A percentile compares a stretch with the other conserved stretches of the same genome.
Conservation (phyloP, 23 red algal genomes). For the Gracilaria domingensis region DNA sequence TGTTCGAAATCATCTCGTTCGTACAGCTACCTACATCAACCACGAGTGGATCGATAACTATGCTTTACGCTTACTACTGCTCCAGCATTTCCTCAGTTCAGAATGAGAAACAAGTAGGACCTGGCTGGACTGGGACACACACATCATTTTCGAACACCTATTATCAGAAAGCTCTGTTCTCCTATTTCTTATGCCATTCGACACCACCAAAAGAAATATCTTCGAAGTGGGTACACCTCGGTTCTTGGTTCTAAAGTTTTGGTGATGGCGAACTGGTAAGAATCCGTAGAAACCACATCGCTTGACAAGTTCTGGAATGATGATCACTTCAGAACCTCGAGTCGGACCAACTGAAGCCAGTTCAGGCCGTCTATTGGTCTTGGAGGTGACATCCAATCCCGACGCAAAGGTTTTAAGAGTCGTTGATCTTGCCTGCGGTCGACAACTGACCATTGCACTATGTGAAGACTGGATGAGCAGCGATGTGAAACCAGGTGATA, state of each 20-base stretch:
- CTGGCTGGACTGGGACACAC: neutral
- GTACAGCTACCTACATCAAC: no score
- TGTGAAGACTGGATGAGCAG: slow-evolving; percentile 59
- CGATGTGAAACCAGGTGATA: slow-evolving; percentile 30
- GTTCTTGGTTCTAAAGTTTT: no score
- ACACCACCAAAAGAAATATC: neutral
- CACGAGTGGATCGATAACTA: neutral
- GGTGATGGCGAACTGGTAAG: neutral
- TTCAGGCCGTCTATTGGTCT: slow-evolving; percentile 28
- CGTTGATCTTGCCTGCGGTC: slow-evolving; percentile 8
- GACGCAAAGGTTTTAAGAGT: slow-evolving; percentile 38
- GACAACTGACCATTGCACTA: slow-evolving; percentile 34
- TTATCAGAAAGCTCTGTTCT: no score
- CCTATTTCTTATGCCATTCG: no score
- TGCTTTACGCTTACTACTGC: neutral
- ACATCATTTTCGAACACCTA: neutral
- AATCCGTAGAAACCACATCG: neutral
- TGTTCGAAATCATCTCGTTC: no score
- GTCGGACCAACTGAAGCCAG: slow-evolving; percentile 47
- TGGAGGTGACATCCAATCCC: slow-evolving; percentile 26
- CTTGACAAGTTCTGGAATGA: neutral
- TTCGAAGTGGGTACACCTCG: neutral
- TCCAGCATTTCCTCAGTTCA: neutral
- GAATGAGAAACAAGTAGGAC: neutral
- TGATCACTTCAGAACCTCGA: neutral